Conservation (phyloP, 805 yeast genomes). For the Sugiyamaella lignohabitans region DNA sequence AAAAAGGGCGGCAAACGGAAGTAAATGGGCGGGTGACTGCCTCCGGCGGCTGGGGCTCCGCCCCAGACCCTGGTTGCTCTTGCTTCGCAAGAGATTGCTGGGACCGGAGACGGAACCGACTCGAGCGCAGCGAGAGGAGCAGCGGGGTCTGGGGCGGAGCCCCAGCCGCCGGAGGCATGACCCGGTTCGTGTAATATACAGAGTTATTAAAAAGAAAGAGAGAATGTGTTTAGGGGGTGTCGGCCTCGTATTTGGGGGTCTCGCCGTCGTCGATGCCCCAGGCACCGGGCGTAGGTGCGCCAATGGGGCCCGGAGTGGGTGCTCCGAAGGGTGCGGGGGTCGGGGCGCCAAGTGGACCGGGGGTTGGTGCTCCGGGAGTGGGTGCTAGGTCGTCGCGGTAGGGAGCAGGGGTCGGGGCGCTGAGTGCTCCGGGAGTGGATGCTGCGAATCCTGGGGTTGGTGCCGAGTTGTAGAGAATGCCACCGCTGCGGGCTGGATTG, state of each 20-base stretch:
- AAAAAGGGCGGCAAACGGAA: background rate
- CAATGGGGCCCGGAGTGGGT: slow-evolving; percentile 31
- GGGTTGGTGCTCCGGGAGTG: slow-evolving; percentile 34
- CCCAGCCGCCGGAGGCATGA: background rate
- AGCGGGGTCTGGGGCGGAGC: background rate
- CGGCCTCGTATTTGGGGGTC: slow-evolving; percentile 27
- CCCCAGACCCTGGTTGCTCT: too few relatives aligned
- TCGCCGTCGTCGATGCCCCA: slow-evolving; percentile 28
- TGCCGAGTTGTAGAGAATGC: slow-evolving; percentile 27
- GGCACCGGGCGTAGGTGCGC: slow-evolving; percentile 42
- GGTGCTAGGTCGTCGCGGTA: slow-evolving; percentile 27
- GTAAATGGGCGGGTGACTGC: background rate
- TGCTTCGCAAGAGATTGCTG: too few relatives aligned
- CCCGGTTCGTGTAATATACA: background rate
- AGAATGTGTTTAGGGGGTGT: slow-evolving; percentile 17
- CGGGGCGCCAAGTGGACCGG: slow-evolving; percentile 32
- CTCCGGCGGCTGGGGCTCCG: slow-evolving; percentile 1
- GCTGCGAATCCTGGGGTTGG: slow-evolving; percentile 34
- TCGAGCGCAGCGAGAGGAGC: background rate
- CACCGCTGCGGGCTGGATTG: slow-evolving; percentile 21
- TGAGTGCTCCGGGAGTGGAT: slow-evolving; percentile 31
- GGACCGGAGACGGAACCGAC: too few relatives aligned
- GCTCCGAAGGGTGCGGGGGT: slow-evolving; percentile 36
- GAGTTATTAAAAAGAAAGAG: background rate
- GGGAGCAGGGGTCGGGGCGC: slow-evolving; percentile 39